These are phyloP conservation scores for Monosporascus cannonballus DNA, from an alignment of 2,329 filamentous ascomycete species.

Conservation along the genomic window DNA sequence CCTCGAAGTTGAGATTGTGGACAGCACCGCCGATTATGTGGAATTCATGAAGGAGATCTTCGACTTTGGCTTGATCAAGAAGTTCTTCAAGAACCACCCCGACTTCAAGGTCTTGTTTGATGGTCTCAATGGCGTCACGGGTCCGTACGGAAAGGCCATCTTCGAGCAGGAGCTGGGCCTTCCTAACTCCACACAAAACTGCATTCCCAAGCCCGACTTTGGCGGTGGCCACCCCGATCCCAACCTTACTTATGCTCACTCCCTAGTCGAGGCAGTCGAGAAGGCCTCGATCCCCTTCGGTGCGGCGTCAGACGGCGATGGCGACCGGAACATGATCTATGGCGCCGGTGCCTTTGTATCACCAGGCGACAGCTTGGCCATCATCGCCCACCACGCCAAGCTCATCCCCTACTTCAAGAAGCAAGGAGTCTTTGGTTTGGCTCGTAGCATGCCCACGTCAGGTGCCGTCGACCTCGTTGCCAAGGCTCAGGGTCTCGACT, in stretches of 20 bases:
- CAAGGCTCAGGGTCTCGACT: slow-evolving; percentile 83
- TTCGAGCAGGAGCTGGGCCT: slow-evolving; percentile 92
- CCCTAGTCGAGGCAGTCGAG: slow-evolving; percentile 88
- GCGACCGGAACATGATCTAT: slow-evolving; percentile 99
- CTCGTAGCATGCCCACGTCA: slow-evolving; percentile 95
- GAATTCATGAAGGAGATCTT: slow-evolving; percentile 98
- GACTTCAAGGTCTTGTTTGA: slow-evolving; percentile 98
- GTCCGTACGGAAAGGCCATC: slow-evolving; percentile 89
- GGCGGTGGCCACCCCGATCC: slow-evolving; percentile 96
- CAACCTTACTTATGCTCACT: slow-evolving; percentile 95
- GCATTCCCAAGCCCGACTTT: slow-evolving; percentile 87
- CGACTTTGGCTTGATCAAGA: slow-evolving; percentile 92
- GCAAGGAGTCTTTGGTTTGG: slow-evolving; percentile 91
- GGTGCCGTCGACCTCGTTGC: slow-evolving; percentile 94
- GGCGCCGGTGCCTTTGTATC: slow-evolving; percentile 95
- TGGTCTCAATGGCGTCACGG: slow-evolving; percentile 88
- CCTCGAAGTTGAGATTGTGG: slow-evolving; percentile 91
- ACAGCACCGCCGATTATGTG: slow-evolving; percentile 88
- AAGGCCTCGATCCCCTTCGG: slow-evolving; percentile 90
- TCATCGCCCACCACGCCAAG: slow-evolving; percentile 94
- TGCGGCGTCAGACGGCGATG: slow-evolving; percentile 92
- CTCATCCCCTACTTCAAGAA: slow-evolving; percentile 98
- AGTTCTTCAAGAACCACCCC: slow-evolving; percentile 78
- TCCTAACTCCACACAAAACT: slow-evolving; percentile 77
- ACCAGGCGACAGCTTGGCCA: slow-evolving; percentile 92